phyloP scores from a whole-genome alignment of 495 filamentous ascomycete genomes.

The Aspergillus leporis region DNA sequence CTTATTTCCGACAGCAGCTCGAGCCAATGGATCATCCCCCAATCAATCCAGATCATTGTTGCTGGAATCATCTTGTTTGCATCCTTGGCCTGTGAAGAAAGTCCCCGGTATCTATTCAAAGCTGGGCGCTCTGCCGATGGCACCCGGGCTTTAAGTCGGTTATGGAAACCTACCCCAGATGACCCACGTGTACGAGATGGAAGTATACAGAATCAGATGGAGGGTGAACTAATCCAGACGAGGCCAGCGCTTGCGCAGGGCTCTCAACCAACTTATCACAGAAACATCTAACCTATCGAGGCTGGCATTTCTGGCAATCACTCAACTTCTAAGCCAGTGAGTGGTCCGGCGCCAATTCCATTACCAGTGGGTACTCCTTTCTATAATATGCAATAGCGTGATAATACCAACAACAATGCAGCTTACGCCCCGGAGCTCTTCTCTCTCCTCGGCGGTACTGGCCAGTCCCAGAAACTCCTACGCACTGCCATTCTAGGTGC shows the following conservation, averaged over 20 bases:
- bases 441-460: conserved; percentile 56
- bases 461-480: conserved; percentile 58
- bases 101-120: conserved; percentile 60
- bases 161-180: conserved; percentile 50
- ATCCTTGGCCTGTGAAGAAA: conserved; percentile 54
- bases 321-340: conserved; percentile 60
- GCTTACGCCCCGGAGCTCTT: conserved; percentile 64
- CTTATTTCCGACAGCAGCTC: conserved; percentile 47
- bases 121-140: conserved; percentile 34
- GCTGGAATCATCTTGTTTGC: conserved; percentile 53
- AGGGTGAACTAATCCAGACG: conserved; percentile 51
- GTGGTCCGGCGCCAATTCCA: conserved; percentile 62
- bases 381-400: too few relatives aligned
- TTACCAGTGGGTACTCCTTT: conserved; percentile 27
- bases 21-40: conserved; percentile 56
- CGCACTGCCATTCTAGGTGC: conserved; percentile 64
- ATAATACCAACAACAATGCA: conserved; percentile 21
- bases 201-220: conserved; percentile 48
- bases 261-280: conserved; percentile 52
- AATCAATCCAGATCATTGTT: conserved; percentile 60
- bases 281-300: conserved; percentile 53
- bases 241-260: conserved; percentile 42
- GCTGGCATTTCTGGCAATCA: conserved; percentile 49
- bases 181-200: conserved; percentile 50
- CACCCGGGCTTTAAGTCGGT: conserved; percentile 43